A percentile compares a stretch with the other conserved stretches of the same genome.
Conservation (phyloP, 2,329 filamentous ascomycete genomes). For the Diaporthe velutina region DNA sequence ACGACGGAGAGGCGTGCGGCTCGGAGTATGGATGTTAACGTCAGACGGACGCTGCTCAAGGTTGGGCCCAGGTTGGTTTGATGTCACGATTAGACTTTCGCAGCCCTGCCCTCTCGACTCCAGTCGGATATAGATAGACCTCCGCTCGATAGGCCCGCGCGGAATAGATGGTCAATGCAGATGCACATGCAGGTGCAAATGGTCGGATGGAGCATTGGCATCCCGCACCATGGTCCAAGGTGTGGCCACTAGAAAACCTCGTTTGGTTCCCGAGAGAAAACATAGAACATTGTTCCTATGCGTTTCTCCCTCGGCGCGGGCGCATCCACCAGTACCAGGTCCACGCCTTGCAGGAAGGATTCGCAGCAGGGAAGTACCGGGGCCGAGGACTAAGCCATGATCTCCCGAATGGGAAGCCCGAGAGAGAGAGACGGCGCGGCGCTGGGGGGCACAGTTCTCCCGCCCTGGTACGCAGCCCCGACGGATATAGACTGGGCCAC, state of each 20-base stretch:
- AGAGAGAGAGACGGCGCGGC: background rate
- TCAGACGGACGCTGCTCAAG: constrained; percentile 21
- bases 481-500: constrained; percentile 23
- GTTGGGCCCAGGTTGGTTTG: constrained; percentile 15
- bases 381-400: constrained; percentile 3
- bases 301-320: constrained; percentile 6
- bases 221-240: background rate
- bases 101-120: background rate
- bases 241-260: background rate
- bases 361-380: background rate
- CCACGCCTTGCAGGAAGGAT: constrained; percentile 2
- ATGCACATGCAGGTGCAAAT: background rate
- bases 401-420: background rate
- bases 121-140: constrained; percentile 21
- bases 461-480: constrained; percentile 11
- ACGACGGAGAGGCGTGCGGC: constrained; percentile 23
- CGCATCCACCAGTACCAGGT: too few species aligned
- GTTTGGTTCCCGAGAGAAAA: constrained; percentile 19
- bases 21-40: constrained; percentile 27
- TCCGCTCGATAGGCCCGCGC: background rate
- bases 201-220: constrained; percentile 8
- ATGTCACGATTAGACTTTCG: constrained; percentile 13
- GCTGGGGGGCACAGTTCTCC: background rate
- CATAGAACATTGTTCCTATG: constrained; percentile 31
- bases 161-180: constrained; percentile 2